Conservation (phyloP, 805 yeast species). For the Teunomyces barrocoloradensis region DNA sequence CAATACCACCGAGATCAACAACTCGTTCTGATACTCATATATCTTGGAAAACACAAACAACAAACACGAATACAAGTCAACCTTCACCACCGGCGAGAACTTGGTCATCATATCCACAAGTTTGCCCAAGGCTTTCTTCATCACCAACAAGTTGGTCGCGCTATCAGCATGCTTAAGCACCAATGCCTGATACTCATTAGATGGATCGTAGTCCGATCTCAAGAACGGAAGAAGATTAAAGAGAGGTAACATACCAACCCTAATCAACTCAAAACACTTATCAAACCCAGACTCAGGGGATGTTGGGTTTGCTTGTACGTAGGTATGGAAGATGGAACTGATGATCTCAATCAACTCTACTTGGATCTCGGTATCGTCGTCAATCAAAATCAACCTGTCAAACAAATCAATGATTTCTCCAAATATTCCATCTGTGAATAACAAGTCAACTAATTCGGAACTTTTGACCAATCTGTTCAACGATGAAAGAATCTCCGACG, state of each 20-base stretch:
- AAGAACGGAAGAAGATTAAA: conserved; percentile 59
- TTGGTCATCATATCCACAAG: conserved; percentile 60
- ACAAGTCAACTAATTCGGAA: conserved; percentile 52
- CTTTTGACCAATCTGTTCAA: conserved; percentile 52
- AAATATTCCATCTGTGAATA: conserved; percentile 67
- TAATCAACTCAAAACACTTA: conserved; percentile 75
- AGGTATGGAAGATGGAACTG: conserved; percentile 27
- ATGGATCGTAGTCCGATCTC: conserved; percentile 42
- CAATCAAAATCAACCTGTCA: conserved; percentile 66
- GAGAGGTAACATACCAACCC: conserved; percentile 65
- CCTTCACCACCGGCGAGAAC: conserved; percentile 66
- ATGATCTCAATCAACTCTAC: conserved; percentile 44
- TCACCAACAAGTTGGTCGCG: conserved; percentile 38
- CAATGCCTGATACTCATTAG: conserved; percentile 22
- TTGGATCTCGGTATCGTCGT: conserved; percentile 60
- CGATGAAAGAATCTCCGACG: conserved; percentile 49
- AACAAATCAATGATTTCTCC: conserved; percentile 73
- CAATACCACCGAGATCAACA: conserved; percentile 47
- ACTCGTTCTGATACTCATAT: conserved; percentile 43
- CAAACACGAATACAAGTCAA: conserved; percentile 70
- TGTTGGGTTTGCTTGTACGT: conserved; percentile 32
- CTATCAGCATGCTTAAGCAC: conserved; percentile 28
- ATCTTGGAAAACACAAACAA: conserved; percentile 60
- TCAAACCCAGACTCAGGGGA: conserved; percentile 59
- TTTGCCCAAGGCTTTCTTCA: conserved; percentile 49